Base-by-base conservation (phyloP, 1,139 yeast genomes). In the Candida glucosophila region DNA sequence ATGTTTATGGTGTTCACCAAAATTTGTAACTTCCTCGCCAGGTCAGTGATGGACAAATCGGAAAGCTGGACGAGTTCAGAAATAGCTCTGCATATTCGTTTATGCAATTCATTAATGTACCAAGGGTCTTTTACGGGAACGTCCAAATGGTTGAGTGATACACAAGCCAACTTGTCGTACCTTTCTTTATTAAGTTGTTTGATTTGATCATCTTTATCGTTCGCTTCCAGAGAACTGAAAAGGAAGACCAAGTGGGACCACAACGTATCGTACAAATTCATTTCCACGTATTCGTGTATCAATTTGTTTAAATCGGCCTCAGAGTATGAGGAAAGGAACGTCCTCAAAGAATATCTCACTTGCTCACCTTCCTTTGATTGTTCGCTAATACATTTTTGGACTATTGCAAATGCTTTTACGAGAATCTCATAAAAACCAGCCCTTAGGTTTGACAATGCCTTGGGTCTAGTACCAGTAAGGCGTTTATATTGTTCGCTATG, bases 81-180 rank as follows among this genome's bases (percentile, higher is more conserved):
- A 0, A 73, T 69, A 0, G 94, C 88, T 4, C 44, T 43, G 5
- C 57, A 44, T 0, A 81, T 62, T 22, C 73, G 55, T 26, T 53
- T 55, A 32, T 77, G 77, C 14, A 73, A 40, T 4, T 44, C 47
- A 35, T 63, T 64, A 12, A 54, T 31, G 44, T 37, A 44, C 67
- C 63, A 47, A 25, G 68, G 66, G 32, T 55, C 39, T 22, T 47
- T 40, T 3, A 52, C 55, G 5, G 77, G 83, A 17, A 74, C 51
- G 8, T 78, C 88, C 5, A 85, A 63, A 43, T 86, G 95, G 27
- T 77, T 75, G 8, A 86, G 49, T 18, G 92, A 78, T 5, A 86
- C 44, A 39, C 69, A 46, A 11, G 66, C 57, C 12, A 85, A 40
- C 6, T 47, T 38, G 3, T 58, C 44, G 49, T 72, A 71, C 29